Evolutionary conservation across 495 filamentous ascomycete genomes (phyloP), one percentile per base, ranked within the genome.

Genomic region (Talaromyces ruber): DNA sequence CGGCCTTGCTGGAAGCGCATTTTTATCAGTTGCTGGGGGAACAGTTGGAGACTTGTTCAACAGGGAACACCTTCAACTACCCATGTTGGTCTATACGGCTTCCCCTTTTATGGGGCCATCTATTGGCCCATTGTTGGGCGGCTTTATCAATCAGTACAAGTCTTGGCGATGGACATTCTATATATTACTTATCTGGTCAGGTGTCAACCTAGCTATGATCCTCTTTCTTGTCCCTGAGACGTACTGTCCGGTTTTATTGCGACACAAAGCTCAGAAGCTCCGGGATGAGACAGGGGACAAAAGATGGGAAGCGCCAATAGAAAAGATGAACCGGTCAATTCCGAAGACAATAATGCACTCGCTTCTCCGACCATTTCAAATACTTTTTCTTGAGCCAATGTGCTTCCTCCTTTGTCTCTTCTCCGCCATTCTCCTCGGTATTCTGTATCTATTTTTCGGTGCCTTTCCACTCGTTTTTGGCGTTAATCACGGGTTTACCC

Each of bases 31-130:
- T 3, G 89, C 92, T 4, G 93, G 94, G 25, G 93, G 92, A 1
- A 96, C 91, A 1, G 89, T 97, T 4, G 92, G 91, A 7, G 93
- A 98, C 70, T 74, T 97, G 73, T 97, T 97, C 71, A 75, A 76
- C 11, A 84, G 84, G 26, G 78, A 90, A 45, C 82, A 92, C 55
- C 86, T 97, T 57, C 84, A 84, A 60, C 79, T 81, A 29, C 88
- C 87, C 4, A 90, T 91, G 87, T 88, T 88, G 86, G 69, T 96
- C 12, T 96, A 92, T 67, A 90, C 91, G 14, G 71, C 70, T 12
- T 74, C 72, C 62, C 93, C 92, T 6, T 95, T 95, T 66, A 73
- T 91, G 43, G 90, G 91, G 21, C 87, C 85, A 39, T 76, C 73
- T 54, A 59, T 75, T 39, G 72, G 74, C 9, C 78, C 71, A 62